Base-by-base conservation (phyloP, 2,329 filamentous ascomycete genomes). In the Dactylellina parvicollis region DNA sequence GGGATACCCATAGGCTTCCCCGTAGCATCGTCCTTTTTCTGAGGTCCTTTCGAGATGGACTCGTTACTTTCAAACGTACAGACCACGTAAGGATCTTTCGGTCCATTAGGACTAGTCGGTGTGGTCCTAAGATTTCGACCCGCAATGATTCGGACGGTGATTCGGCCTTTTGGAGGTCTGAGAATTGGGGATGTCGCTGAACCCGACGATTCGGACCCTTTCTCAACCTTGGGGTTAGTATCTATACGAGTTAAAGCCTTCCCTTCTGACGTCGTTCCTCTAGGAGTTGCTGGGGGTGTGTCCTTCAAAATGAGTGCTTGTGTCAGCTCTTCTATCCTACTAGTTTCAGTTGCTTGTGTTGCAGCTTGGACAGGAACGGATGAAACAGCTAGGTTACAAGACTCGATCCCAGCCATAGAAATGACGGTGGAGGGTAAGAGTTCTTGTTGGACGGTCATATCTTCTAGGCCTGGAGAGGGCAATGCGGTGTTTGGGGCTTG, bases 61-160 rank as follows among this genome's bases (percentile, higher is more conserved):
- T 99, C 95, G 79, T 94, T 96, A 80, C 92, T 91, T 80, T 99
- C 95, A 79, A 98, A 99, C 24, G 97, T 93, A 70, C 91, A 96
- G 9, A 99, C 92, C 57, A 97, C 92, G 78, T 99, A 99, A 0
- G 95, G 95, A 78, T 97, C 92, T 70, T 89, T 88, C 10, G 70
- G 70, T 57, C 70, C 70, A 36, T 69, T 74, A n/a, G 70, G 70
- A 30, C 70, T 74, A 5, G 38, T 74, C 2, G 50, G 70, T 79
- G 92, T 92, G 67, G 89, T 91, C 73, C 90, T 87, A 57, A 99
- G 82, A 8, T 91, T 92, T 78, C 92, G 87, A 50, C 90, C 95
- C 80, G 97, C 92, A 55, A 89, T 85, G 61, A 99, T 95, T 79
- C 91, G 92, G 77, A 99, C 91, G 32, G 89, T 91, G 65, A 99